Base-by-base conservation (phyloP, 2,329 filamentous ascomycete species). In the Pyricularia sp. region DNA sequence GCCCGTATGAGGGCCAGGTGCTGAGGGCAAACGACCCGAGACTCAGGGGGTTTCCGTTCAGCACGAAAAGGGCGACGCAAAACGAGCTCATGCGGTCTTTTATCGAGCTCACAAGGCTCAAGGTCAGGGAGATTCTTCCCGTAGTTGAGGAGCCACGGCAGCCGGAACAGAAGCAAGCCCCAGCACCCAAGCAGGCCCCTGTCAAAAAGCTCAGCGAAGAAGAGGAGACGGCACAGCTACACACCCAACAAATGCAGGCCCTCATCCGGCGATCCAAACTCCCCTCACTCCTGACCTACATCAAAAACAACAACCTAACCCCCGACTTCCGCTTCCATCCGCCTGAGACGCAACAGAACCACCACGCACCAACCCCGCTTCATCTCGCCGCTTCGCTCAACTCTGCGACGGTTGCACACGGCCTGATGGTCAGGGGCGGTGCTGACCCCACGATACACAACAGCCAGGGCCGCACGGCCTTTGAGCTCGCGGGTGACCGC, bases 61-160 rank as follows among this genome's bases (percentile, higher is more conserved):
- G 86, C 77, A 99, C 95, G 10, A 87, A 93, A 14, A 85, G 95
- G 69, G 93, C 95, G 0, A 99, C 95, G 0, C 94, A 98, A 75
- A 92, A 91, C 65, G 95, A 99, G 78, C 88, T 99, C 0, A 95
- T 98, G 91, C 88, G 94, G 58, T 91, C 91, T 0, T 99, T 97
- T 74, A 91, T 97, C 71, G 95, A 99, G 80, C 85, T 99, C 36
- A 99, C 95, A 0, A 85, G 95, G 20, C 85, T 97, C 20, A 97
- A 99, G 78, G 85, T 97, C 65, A 88, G 88, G 66, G 90, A 92
- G 71, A 86, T 98, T 31, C 86, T 92, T 69, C 90, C 93, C 71
- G 85, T 83, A 3, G 84, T 88, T 14, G 82, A 79, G 58, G 74
- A 81, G 6, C 79, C 84, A 20, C 59, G 4, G 59, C 68, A 73